These are phyloP conservation scores for Aspergillus olivimuriae DNA, from an alignment of 495 filamentous ascomycete genomes.

Conservation along the genomic window DNA sequence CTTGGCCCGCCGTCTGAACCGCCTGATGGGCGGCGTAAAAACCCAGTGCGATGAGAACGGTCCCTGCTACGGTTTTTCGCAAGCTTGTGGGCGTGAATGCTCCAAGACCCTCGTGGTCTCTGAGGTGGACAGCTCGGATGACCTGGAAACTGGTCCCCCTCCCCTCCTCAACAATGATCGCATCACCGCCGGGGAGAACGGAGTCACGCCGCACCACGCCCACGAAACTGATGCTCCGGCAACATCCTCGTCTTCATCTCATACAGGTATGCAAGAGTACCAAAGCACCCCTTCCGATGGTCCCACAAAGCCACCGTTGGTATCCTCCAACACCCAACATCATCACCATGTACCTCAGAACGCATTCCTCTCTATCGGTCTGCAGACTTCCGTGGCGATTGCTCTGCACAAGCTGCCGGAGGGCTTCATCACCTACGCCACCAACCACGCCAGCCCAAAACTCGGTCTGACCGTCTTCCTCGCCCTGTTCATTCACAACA, in stretches of 20 bases:
- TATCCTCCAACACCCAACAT: slow-evolving; percentile 50
- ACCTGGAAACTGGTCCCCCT: slow-evolving; percentile 2
- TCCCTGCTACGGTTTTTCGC: slow-evolving; percentile 76
- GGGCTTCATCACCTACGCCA: slow-evolving; percentile 97
- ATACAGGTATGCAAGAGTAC: slow-evolving; percentile 6
- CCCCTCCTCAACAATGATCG: no score
- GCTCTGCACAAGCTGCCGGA: slow-evolving; percentile 95
- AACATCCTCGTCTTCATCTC: slow-evolving; percentile 8
- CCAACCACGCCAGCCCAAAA: slow-evolving; percentile 86
- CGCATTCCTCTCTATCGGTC: slow-evolving; percentile 83
- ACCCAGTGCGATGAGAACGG: slow-evolving; percentile 64
- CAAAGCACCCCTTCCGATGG: slow-evolving; percentile 20
- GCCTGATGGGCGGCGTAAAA: slow-evolving; percentile 63
- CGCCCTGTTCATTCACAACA: slow-evolving; percentile 95
- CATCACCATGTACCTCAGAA: slow-evolving; percentile 98
- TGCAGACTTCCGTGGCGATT: slow-evolving; percentile 91
- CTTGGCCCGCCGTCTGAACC: slow-evolving; percentile 47
- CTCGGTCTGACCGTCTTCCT: slow-evolving; percentile 90
- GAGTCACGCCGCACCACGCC: slow-evolving; percentile 3
- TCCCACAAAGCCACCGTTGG: slow-evolving; percentile 11
- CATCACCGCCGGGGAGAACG: slow-evolving; percentile 6
- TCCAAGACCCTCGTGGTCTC: slow-evolving; percentile 26
- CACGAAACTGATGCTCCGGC: no score
- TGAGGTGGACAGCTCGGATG: slow-evolving; percentile 7
- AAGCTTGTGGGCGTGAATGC: slow-evolving; percentile 81